Conservation (phyloP, 495 filamentous ascomycete species). For the Penicillium dipodomyicola region DNA sequence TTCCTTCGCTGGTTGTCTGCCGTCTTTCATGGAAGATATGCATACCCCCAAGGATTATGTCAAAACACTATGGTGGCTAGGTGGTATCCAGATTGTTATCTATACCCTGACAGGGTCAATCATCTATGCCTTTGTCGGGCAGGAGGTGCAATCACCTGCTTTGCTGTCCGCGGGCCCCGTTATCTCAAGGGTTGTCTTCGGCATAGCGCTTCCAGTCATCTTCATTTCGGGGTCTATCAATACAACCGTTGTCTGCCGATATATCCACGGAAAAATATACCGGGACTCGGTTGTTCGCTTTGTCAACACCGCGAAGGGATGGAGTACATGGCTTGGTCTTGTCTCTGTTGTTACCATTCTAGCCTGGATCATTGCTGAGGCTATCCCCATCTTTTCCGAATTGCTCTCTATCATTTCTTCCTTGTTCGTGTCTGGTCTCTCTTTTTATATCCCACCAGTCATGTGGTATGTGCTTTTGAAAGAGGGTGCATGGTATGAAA, state of each 20-base stretch:
- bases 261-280: conserved; percentile 59
- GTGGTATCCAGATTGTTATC: conserved; percentile 57
- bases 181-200: conserved; percentile 66
- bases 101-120: conserved; percentile 64
- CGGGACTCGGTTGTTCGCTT: conserved; percentile 49
- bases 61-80: conserved; percentile 58
- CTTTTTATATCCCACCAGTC: conserved; percentile 59
- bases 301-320: conserved; percentile 54
- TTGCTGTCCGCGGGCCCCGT: conserved; percentile 56
- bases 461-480: conserved; percentile 59
- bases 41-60: conserved; percentile 58
- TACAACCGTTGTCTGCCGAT: conserved; percentile 55
- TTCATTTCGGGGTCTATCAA: conserved; percentile 63
- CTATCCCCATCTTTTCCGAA: conserved; percentile 64
- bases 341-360: conserved; percentile 52
- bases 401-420: conserved; percentile 56
- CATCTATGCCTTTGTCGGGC: conserved; percentile 67
- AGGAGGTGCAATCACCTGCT: conserved; percentile 60
- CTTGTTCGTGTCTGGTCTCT: conserved; percentile 63
- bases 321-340: conserved; percentile 55
- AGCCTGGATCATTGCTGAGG: conserved; percentile 63
- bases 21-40: conserved; percentile 70
- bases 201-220: conserved; percentile 68
- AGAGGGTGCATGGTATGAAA: conserved; percentile 33
- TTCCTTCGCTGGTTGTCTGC: conserved; percentile 60